Conservation (phyloP, 768 basidiomycete species). For the Russula olivacea region DNA sequence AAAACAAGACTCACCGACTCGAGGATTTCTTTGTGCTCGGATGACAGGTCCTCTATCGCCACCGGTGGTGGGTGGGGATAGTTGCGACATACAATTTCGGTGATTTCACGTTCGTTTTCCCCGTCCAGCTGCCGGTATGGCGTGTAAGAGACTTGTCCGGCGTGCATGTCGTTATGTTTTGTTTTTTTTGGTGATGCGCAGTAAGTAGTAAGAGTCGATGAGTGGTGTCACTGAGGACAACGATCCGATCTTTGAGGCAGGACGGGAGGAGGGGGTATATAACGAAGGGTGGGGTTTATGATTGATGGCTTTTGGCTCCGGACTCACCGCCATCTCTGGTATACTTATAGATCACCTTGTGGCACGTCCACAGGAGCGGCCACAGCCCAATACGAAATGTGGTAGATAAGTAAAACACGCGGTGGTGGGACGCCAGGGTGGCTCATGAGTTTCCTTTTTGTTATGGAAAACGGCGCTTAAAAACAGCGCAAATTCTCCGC, state of each 20-base stretch:
- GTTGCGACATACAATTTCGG: constrained; percentile 1
- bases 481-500: background rate
- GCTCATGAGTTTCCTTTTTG: constrained; percentile 10
- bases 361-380: constrained; percentile 15
- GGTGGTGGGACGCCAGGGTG: constrained; percentile 1
- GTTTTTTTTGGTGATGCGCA: background rate
- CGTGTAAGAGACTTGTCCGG: background rate
- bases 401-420: constrained; percentile 16
- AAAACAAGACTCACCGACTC: constrained; percentile 6
- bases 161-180: constrained; percentile 5
- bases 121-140: constrained; percentile 12
- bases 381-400: constrained; percentile 18
- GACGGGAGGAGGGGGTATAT: background rate
- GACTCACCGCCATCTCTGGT: background rate
- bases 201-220: background rate
- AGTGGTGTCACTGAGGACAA: background rate
- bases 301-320: background rate
- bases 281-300: background rate
- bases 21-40: constrained; percentile 6
- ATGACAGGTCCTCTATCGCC: constrained; percentile 14
- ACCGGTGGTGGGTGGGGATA: constrained; percentile 14
- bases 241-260: background rate
- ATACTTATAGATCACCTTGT: constrained; percentile 19
- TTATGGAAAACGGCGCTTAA: constrained; percentile 11
- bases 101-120: background rate